A percentile compares a stretch with the other conserved stretches of the same genome.
phyloP scores from a whole-genome alignment of 225 moss, liverwort and hornwort species.

The Polytrichum commune region DNA sequence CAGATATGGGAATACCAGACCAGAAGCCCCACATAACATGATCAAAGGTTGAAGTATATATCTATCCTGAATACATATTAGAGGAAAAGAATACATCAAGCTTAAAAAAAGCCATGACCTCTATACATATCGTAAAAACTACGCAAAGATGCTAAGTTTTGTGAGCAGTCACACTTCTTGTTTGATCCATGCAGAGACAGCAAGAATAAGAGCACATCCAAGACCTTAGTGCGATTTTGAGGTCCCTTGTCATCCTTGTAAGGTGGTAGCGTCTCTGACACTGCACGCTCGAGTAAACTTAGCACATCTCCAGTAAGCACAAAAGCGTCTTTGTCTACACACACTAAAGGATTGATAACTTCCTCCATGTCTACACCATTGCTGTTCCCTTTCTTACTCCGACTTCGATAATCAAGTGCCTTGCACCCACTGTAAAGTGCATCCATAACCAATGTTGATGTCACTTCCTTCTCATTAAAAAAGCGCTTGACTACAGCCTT shows the following conservation, averaged over 20 bases:
- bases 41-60: too few species aligned
- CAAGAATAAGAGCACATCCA: neutral
- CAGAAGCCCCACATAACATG: too few species aligned
- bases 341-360: constrained; percentile 80
- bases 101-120: too few species aligned
- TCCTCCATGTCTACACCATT: constrained; percentile 96
- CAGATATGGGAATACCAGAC: too few species aligned
- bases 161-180: too few species aligned
- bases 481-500: constrained; percentile 98
- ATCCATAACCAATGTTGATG: constrained; percentile 98
- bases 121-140: too few species aligned
- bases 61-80: too few species aligned
- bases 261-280: constrained; percentile 83
- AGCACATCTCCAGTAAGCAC: constrained; percentile 96
- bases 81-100: too few species aligned
- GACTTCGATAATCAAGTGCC: constrained; percentile 92
- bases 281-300: constrained; percentile 83
- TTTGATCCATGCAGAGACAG: too few species aligned
- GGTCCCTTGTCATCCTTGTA: constrained; percentile 99
- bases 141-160: too few species aligned
- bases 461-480: constrained; percentile 99
- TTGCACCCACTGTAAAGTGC: constrained; percentile 99
- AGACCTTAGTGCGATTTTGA: constrained; percentile 97
- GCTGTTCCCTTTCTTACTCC: constrained; percentile 94
- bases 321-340: constrained; percentile 98